Conservation (phyloP, 2,329 filamentous ascomycete species). For the Phialophora macrospora region DNA sequence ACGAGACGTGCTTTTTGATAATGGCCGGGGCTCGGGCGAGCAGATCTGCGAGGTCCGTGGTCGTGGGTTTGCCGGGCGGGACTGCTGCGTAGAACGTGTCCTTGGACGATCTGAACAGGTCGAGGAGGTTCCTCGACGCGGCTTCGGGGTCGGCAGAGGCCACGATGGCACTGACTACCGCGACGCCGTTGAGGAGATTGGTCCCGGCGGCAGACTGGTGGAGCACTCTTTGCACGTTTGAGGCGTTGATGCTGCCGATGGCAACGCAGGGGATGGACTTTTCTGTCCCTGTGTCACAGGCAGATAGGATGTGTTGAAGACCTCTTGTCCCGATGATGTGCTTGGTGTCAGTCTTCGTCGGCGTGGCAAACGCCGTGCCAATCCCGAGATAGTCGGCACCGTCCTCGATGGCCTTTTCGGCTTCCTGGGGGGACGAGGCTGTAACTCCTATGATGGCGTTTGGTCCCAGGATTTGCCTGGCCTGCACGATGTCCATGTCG, state of each 20-base stretch:
- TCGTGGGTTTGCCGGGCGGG: constrained; percentile 41
- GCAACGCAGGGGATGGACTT: constrained; percentile 68
- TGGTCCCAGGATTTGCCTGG: constrained; percentile 73
- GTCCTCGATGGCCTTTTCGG: constrained; percentile 69
- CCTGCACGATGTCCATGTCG: constrained; percentile 76
- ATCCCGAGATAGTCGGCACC: constrained; percentile 93
- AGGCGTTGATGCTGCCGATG: constrained; percentile 84
- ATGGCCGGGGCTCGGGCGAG: constrained; percentile 51
- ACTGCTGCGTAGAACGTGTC: constrained; percentile 41
- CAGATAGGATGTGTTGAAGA: constrained; percentile 67
- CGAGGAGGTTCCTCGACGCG: constrained; percentile 64
- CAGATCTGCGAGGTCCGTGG: constrained; percentile 38
- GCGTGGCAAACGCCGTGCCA: constrained; percentile 84
- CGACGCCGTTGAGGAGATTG: constrained; percentile 72
- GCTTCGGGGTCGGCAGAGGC: constrained; percentile 69
- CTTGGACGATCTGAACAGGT: constrained; percentile 56
- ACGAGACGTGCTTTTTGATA: constrained; percentile 64
- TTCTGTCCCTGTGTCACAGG: constrained; percentile 57
- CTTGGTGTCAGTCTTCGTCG: constrained; percentile 89
- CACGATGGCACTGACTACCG: constrained; percentile 88
- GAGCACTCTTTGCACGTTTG: constrained; percentile 74
- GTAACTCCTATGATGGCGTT: constrained; percentile 87
- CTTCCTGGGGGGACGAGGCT: constrained; percentile 75
- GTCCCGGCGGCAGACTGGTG: constrained; percentile 63
- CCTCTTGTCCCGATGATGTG: constrained; percentile 76